A percentile compares a stretch with the other conserved stretches of the same genome.
phyloP scores from a whole-genome alignment of 2,329 filamentous ascomycete species.

The Penicillium sp. region DNA sequence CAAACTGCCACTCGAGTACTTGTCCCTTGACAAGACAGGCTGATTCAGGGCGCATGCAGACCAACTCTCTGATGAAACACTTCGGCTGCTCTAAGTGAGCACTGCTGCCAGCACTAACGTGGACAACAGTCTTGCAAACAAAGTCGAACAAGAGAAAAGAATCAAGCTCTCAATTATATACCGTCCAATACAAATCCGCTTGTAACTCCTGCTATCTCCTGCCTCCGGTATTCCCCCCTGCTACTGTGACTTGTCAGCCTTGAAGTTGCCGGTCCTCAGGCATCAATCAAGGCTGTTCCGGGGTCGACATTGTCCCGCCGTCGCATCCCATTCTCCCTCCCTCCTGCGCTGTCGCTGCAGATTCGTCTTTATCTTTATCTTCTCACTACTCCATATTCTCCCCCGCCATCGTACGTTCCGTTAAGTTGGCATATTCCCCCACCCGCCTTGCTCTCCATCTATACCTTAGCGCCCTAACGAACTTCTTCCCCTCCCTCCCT shows the following conservation, averaged over 20 bases:
- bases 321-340: conserved; percentile 15
- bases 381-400: conserved; percentile 3
- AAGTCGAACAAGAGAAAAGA: not conserved
- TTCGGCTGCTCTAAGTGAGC: not conserved
- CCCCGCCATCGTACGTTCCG: conserved; percentile 5
- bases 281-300: conserved; percentile 19
- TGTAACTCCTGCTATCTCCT: conserved; percentile 18
- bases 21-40: not conserved
- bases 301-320: not conserved
- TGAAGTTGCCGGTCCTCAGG: conserved; percentile 18
- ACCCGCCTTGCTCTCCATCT: conserved; percentile 14
- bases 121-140: conserved; percentile 12
- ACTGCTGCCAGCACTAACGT: not conserved
- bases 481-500: conserved; percentile 20
- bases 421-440: conserved; percentile 9
- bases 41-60: conserved; percentile 9
- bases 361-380: conserved; percentile 6
- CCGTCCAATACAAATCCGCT: conserved; percentile 23
- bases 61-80: not conserved
- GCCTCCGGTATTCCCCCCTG: conserved; percentile 12
- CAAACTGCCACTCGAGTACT: not conserved
- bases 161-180: conserved; percentile 9
- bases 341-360: conserved; percentile 14
- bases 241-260: conserved; percentile 20
- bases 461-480: conserved; percentile 28